These are phyloP conservation scores for Starmera dryadoides DNA, from an alignment of 805 yeast species.

Conservation along the genomic window DNA sequence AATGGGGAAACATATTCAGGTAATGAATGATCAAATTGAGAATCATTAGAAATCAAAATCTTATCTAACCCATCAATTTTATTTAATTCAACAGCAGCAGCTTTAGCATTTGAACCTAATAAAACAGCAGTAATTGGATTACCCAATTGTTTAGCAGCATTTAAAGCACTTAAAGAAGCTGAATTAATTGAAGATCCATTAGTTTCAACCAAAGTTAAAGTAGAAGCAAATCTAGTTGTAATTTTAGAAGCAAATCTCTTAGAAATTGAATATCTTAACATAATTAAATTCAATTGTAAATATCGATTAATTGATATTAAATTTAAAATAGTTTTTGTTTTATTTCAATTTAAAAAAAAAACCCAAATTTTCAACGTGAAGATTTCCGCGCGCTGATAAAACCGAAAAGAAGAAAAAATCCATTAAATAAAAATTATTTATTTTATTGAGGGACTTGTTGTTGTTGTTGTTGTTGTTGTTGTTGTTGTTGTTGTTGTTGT, in stretches of 20 bases:
- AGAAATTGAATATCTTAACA: too few species aligned
- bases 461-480: too few species aligned
- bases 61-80: constrained; percentile 37
- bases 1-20: constrained; percentile 83
- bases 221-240: constrained; percentile 59
- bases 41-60: constrained; percentile 48
- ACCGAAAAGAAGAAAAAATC: too few species aligned
- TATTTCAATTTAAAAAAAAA: too few species aligned
- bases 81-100: constrained; percentile 42
- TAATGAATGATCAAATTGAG: constrained; percentile 56
- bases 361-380: too few species aligned
- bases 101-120: constrained; percentile 54
- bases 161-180: constrained; percentile 61
- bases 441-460: too few species aligned
- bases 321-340: too few species aligned
- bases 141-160: constrained; percentile 73
- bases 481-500: too few species aligned
- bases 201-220: constrained; percentile 21
- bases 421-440: too few species aligned
- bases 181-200: constrained; percentile 18
- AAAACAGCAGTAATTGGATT: constrained; percentile 76
- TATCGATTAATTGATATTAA: background rate
- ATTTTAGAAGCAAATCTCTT: too few species aligned
- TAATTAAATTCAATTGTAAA: too few species aligned
- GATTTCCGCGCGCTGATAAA: too few species aligned